phyloP scores from a whole-genome alignment of 2,329 filamentous ascomycete species.

The Gliomastix tumulicola region DNA sequence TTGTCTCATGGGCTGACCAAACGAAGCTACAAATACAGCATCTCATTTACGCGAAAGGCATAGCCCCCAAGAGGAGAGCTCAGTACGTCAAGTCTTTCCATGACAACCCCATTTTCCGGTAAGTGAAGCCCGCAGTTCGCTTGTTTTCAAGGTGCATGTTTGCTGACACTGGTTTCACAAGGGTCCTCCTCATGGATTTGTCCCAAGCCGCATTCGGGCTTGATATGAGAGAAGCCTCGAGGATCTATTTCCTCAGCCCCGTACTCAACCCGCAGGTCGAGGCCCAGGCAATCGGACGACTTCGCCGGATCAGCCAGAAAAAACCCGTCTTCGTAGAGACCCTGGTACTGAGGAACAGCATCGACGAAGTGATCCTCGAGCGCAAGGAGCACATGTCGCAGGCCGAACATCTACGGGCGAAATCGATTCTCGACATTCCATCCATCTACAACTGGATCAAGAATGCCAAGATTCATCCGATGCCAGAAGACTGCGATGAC shows the following conservation, averaged over 20 bases:
- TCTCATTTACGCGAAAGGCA: conserved; percentile 60
- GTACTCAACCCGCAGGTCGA: conserved; percentile 81
- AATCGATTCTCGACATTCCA: conserved; percentile 49
- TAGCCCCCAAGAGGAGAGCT: conserved; percentile 55
- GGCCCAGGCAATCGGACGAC: conserved; percentile 86
- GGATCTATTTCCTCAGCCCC: conserved; percentile 85
- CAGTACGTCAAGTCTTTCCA: conserved; percentile 79
- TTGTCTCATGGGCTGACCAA: conserved; percentile 4
- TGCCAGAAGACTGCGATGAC: conserved; percentile 16
- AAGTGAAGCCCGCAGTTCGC: conserved; percentile 2
- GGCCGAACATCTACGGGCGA: conserved; percentile 49
- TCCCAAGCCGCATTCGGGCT: conserved; percentile 81
- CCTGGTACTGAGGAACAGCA: conserved; percentile 68
- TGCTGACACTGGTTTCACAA: conserved; percentile 10
- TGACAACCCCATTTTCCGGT: conserved; percentile 54
- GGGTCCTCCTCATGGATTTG: conserved; percentile 88
- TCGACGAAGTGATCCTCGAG: conserved; percentile 79
- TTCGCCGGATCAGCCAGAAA: conserved; percentile 78
- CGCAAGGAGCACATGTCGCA: conserved; percentile 70
- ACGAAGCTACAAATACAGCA: conserved; percentile 47
- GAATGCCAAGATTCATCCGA: conserved; percentile 36
- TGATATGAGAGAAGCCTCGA: conserved; percentile 74
- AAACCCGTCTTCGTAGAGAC: conserved; percentile 80
- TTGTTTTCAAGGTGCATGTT: too few species aligned
- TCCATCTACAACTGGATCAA: conserved; percentile 54